Evolutionary conservation across 176 grass and related monocot genomes (phyloP).

Genomic region (Coix lacrymajobi): DNA sequence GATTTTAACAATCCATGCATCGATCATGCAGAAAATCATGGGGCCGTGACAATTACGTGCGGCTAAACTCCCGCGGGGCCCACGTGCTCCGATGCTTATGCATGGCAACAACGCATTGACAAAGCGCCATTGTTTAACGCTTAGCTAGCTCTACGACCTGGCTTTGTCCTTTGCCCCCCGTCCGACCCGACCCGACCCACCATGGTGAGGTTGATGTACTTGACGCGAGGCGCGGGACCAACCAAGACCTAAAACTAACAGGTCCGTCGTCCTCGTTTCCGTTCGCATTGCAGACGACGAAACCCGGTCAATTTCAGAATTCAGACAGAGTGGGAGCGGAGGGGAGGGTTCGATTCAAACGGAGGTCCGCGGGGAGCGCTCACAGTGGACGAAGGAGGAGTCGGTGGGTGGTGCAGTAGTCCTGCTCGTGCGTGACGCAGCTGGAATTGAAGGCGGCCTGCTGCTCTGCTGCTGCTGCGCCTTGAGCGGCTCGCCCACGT

Average conservation of each 20-base stretch:
- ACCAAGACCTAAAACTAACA: slow-evolving; percentile 12
- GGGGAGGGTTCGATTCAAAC: neutral
- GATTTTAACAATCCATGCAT: neutral
- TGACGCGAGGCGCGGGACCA: neutral
- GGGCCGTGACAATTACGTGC: slow-evolving; percentile 15
- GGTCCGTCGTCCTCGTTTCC: neutral
- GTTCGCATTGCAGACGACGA: neutral
- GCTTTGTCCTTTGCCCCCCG: slow-evolving; percentile 31
- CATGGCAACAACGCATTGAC: slow-evolving; percentile 16
- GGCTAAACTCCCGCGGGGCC: slow-evolving; percentile 20
- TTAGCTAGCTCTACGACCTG: neutral
- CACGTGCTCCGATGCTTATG: neutral
- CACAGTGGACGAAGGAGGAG: slow-evolving; percentile 23
- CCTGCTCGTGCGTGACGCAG: slow-evolving; percentile 29
- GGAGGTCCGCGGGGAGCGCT: neutral
- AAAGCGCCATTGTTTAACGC: slow-evolving; percentile 17
- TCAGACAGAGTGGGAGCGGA: neutral
- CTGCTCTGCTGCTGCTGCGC: slow-evolving; percentile 21
- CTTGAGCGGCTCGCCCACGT: slow-evolving; percentile 20
- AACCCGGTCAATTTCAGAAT: neutral
- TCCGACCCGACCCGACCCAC: neutral
- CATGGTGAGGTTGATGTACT: slow-evolving; percentile 8
- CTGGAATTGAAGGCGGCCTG: slow-evolving; percentile 36
- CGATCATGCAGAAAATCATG: slow-evolving; percentile 31
- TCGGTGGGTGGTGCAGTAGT: neutral